Base-by-base conservation (phyloP, 768 basidiomycete genomes). In the Gloeostereum incarnatum region DNA sequence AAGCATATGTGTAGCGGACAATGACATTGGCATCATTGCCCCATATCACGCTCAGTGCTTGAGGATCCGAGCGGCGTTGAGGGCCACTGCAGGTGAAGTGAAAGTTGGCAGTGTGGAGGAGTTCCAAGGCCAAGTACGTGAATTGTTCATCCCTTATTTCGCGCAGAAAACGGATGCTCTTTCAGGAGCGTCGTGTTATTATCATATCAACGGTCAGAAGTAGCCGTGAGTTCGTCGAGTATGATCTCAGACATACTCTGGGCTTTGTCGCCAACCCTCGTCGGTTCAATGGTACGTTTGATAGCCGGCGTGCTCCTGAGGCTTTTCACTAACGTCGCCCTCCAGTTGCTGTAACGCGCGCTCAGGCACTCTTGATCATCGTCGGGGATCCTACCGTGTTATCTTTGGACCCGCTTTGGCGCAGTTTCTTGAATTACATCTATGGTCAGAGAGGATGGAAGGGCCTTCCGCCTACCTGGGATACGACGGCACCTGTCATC, bases 41-140 rank as follows among this genome's bases (percentile, higher is more conserved):
- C 81, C 81, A 1, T 83, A 83, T 46, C 67, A 75, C 49, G 76
- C 76, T 2, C 81, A 83, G 46, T n/a, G n/a, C n/a, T n/a, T 60
- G 44, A 78, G 77, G 49, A 71, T 81, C 14, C 55, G 62, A 34
- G 57, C 52, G 23, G 46, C 59, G n/a, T n/a, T n/a, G n/a, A n/a
- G n/a, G n/a, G n/a, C n/a, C n/a, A n/a, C n/a, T n/a, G n/a, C n/a
- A n/a, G n/a, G n/a, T n/a, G n/a, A n/a, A n/a, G n/a, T n/a, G n/a
- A n/a, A n/a, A n/a, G n/a, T n/a, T n/a, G n/a, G n/a, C n/a, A n/a
- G n/a, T n/a, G n/a, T n/a, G n/a, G n/a, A n/a, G n/a, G n/a, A n/a
- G n/a, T n/a, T n/a, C n/a, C n/a, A n/a, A n/a, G n/a, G n/a, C n/a
- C n/a, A n/a, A n/a, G n/a, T n/a, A n/a, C n/a, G n/a, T n/a, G n/a